Conservation (phyloP, 129 eudicot species). For the Flaveria linearis region DNA sequence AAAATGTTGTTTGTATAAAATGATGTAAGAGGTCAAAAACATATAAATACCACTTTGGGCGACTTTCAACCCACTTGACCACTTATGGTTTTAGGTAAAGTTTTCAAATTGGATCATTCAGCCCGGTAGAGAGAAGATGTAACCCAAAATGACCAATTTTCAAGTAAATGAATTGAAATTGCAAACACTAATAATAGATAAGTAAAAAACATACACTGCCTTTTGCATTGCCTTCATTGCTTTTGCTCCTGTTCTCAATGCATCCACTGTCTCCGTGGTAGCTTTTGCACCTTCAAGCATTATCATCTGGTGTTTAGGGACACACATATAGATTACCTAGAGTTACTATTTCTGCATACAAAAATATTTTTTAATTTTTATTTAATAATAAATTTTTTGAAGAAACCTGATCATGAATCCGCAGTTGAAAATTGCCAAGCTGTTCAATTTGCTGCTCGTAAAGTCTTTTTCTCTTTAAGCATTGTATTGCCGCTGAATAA, state of each 20-base stretch:
- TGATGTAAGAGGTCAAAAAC: not conserved
- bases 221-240: slow-evolving; percentile 66
- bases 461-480: no score
- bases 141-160: not conserved
- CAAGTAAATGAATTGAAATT: not conserved
- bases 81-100: not conserved
- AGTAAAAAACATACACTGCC: slow-evolving; percentile 40
- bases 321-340: not conserved
- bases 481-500: no score
- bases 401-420: no score
- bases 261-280: slow-evolving; percentile 63
- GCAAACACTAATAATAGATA: not conserved
- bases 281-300: slow-evolving; percentile 73
- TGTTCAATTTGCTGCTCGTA: no score
- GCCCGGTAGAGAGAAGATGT: not conserved
- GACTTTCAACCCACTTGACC: not conserved
- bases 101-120: slow-evolving; percentile 2
- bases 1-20: not conserved
- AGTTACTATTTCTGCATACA: not conserved
- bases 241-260: slow-evolving; percentile 61
- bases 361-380: no score
- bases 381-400: no score
- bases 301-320: slow-evolving; percentile 41
- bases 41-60: not conserved
- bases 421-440: no score